Conservation (phyloP, 495 filamentous ascomycete species). For the Penicillium maclennaniae region DNA sequence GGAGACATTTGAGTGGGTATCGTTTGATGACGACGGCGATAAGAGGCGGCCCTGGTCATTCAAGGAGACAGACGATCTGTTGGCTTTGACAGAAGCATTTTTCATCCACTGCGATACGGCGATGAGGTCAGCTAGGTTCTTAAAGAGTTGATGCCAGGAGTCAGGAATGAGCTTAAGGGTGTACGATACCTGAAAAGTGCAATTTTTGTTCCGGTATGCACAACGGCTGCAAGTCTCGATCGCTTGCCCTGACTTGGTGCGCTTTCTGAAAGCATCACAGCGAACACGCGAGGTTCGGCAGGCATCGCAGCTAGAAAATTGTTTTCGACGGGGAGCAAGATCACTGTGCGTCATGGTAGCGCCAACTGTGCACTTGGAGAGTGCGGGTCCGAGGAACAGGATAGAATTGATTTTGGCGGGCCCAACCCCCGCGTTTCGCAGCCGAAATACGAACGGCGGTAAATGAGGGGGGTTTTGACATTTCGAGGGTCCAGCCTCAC, state of each 20-base stretch:
- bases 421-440: no score
- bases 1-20: background rate
- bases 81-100: background rate
- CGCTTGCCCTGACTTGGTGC: slow-evolving; percentile 2
- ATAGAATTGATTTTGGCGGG: no score
- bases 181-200: slow-evolving; percentile 15
- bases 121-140: background rate
- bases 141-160: background rate
- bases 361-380: no score
- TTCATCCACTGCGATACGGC: slow-evolving; percentile 4
- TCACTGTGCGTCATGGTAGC: slow-evolving; percentile 2
- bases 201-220: slow-evolving; percentile 12
- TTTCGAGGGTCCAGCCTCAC: no score
- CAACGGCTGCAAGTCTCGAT: slow-evolving; percentile 16
- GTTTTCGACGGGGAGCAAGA: slow-evolving; percentile 12
- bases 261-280: slow-evolving; percentile 16
- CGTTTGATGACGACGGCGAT: background rate
- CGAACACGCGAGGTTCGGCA: slow-evolving; percentile 19
- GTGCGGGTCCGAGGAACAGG: no score
- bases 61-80: background rate
- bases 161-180: background rate
- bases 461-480: no score
- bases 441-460: no score
- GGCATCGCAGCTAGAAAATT: slow-evolving; percentile 19
- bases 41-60: background rate